Conservation (phyloP, 805 yeast genomes). For the Brettanomyces nanus region DNA sequence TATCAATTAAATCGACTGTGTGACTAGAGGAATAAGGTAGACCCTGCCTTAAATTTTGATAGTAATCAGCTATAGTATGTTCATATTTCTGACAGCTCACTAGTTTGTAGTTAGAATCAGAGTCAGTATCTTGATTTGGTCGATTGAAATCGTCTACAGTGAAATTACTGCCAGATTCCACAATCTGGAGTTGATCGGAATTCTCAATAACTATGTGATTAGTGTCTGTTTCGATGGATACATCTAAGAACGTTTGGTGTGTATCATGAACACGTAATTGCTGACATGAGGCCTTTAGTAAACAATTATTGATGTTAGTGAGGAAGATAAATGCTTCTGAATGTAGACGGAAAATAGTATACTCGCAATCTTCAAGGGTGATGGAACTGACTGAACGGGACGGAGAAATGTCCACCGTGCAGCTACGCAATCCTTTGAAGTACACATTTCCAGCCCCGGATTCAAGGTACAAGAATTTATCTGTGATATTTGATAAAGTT, state of each 20-base stretch:
- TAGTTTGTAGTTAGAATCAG: too few species aligned
- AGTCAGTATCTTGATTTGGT: constrained; percentile 10
- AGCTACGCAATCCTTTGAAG: background rate
- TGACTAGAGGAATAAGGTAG: too few species aligned
- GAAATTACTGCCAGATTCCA: constrained; percentile 3
- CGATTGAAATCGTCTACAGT: constrained; percentile 23
- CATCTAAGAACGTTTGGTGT: constrained; percentile 6
- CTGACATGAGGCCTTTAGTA: constrained; percentile 14
- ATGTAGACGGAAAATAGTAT: constrained; percentile 10
- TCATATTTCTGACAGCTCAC: too few species aligned
- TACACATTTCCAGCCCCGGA: background rate
- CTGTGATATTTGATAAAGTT: background rate
- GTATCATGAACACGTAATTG: constrained; percentile 22
- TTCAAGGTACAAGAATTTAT: background rate
- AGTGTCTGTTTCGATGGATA: constrained; percentile 8
- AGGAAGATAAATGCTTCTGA: constrained; percentile 18
- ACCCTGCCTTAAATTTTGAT: too few species aligned
- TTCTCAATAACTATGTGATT: constrained; percentile 21
- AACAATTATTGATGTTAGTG: constrained; percentile 8
- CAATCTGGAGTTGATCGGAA: constrained; percentile 12
- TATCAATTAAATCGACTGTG: too few species aligned
- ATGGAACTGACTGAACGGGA: constrained; percentile 9
- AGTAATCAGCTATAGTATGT: too few species aligned
- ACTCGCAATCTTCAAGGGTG: constrained; percentile 12
- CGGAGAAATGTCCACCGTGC: background rate